Evolutionary conservation across 257 asterid species (phyloP), one percentile per base, ranked within the genome.

Genomic region (Nicotiana knightiana): DNA sequence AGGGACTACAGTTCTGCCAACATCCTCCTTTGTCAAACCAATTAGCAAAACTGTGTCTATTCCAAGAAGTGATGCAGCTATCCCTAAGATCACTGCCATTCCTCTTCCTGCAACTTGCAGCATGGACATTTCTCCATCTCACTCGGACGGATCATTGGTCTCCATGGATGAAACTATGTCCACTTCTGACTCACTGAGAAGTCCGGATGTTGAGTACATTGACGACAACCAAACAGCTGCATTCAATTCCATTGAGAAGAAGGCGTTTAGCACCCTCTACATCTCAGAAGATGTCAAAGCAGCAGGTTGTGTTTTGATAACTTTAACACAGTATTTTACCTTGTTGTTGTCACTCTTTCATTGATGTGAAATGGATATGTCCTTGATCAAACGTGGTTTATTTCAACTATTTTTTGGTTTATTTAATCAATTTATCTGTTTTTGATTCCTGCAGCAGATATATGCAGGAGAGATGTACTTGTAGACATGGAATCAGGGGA

Each of bases 161-260:
- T 93, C 98, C 24, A 91, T 96, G 97, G 99, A 93, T 80, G 98
- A 96, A 80, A 90, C 99, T 7, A 92, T 91, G 97, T 92, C 98
- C 35, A 89, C 91, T 48, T 96, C 93, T 78, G 97, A 93, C 85
- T 91, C 97, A 66, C 80, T 96, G 86, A 91, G 91, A 62, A 96
- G 99, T 67, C 97, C 97, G 1, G 94, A 94, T 21, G 86, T 96
- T n/a, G 99, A 94, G 82, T 94, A 96, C 80, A 84, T 94, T 86
- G 99, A 96, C 80, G 88, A 58, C 77, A 84, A 65, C 73, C 97
- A 89, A 65, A 67, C 86, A 6, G 83, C 88, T 10, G 94, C 90
- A 39, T 85, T 94, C 59, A 91, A 92, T 75, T 96, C 93, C 64
- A 90, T 93, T 16, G 92, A 90, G 83, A 87, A 89, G 86, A 96